Evolutionary conservation across 1,284 basidiomycete species (phyloP), one percentile per base, ranked within the genome.

Genomic region (Moesziomyces aphidis): DNA sequence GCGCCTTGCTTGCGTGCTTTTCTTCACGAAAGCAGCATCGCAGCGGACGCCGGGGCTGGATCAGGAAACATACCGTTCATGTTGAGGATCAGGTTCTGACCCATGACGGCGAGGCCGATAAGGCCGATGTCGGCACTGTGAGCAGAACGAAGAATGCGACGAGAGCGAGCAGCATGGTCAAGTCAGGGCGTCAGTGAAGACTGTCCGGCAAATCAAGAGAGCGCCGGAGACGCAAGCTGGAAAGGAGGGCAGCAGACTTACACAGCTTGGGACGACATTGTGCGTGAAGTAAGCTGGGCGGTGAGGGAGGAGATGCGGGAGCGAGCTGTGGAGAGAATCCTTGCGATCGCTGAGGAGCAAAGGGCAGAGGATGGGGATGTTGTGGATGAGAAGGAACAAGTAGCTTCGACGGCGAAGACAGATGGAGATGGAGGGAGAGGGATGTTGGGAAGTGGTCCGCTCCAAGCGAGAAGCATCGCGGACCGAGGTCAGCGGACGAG

Each of bases 41-140:
- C 28, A 31, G 28, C 28, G 6, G 39, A 28, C 22, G 22, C 13
- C 17, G 8, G 19, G n/a, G 9, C n/a, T 24, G 43, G 24, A 55
- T 31, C 28, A 31, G 10, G 28, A 34, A 34, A 79, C 77, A 39
- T 56, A 82, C 80, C 82, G 76, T 84, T 84, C 82, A 84, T 84
- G 79, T 84, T 84, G 44, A 84, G 77, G 61, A 84, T 81, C 72
- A 84, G 68, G 77, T 84, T 84, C 75, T 83, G 81, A 60, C 81
- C 81, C 81, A 84, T 83, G 66, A 83, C 81, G 72, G 82, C 82
- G 57, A 84, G 78, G 75, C 82, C 82, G 79, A 84, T 84, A 47
- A 84, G 76, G 67, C 82, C 82, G 67, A 84, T 83, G 67, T 83
- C 81, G 61, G 81, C 81, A 70, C 81, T 82, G 58, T 46, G 19